phyloP scores from a whole-genome alignment of 257 asterid genomes.

The Solanum pimpinellifolium region DNA sequence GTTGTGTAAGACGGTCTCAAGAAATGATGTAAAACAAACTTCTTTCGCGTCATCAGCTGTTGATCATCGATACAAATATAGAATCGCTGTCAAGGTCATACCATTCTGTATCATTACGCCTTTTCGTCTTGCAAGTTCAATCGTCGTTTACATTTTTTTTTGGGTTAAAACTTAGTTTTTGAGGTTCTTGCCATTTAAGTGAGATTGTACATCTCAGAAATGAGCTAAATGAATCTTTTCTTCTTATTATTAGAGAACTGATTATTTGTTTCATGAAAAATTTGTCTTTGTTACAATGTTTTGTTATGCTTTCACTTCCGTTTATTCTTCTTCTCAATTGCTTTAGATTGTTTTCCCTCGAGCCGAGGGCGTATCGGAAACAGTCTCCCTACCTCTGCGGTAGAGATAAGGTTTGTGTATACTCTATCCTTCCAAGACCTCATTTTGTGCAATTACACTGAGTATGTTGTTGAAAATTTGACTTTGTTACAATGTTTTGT shows the following conservation, averaged over 20 bases:
- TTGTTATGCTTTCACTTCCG: neutral
- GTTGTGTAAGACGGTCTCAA: conserved; percentile 90
- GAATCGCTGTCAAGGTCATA: neutral
- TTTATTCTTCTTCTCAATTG: neutral
- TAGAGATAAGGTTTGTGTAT: neutral
- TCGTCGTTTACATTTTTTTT: neutral
- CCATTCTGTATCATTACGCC: neutral
- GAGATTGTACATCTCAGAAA: neutral
- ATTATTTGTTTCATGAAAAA: neutral
- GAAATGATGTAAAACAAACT: conserved; percentile 34
- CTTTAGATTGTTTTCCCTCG: neutral
- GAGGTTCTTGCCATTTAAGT: neutral
- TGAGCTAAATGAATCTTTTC: neutral
- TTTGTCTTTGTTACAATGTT: neutral
- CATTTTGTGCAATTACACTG: neutral
- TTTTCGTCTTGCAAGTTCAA: neutral
- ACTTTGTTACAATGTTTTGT: neutral
- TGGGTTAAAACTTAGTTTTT: neutral
- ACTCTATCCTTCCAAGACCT: neutral
- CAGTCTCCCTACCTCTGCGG: neutral
- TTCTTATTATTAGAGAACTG: neutral
- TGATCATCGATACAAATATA: neutral
- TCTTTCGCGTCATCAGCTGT: neutral
- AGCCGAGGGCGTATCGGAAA: neutral
- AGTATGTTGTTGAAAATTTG: neutral